These are phyloP conservation scores for Blastobotrys parvus DNA, from an alignment of 805 yeast species.

Conservation along the genomic window DNA sequence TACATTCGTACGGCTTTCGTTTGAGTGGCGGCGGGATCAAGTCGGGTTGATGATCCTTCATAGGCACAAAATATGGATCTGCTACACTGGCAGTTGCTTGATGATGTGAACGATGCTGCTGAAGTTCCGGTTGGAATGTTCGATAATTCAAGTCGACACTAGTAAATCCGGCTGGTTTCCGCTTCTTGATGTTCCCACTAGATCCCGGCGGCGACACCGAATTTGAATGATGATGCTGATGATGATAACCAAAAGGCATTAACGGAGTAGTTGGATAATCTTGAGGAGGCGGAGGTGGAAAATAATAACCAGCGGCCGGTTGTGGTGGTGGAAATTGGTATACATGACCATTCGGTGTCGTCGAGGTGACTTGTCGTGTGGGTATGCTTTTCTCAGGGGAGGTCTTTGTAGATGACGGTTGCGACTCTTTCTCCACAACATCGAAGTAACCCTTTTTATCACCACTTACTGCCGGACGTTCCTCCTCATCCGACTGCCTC, in stretches of 20 bases:
- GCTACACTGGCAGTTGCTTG: not conserved
- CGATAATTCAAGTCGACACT: slow-evolving; percentile 2
- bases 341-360: not conserved
- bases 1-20: slow-evolving; percentile 17
- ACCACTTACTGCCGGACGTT: too few relatives aligned
- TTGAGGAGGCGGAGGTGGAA: not conserved
- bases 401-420: too few relatives aligned
- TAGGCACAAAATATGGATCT: not conserved
- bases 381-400: not conserved
- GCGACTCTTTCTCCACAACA: too few relatives aligned
- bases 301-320: not conserved
- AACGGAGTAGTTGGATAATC: not conserved
- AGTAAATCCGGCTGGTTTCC: not conserved
- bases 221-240: not conserved
- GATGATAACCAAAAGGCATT: not conserved
- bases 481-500: slow-evolving; percentile 4
- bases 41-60: not conserved
- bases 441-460: too few relatives aligned
- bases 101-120: not conserved
- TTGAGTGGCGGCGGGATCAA: slow-evolving; percentile 4
- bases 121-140: slow-evolving; percentile 1
- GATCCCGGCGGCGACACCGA: not conserved
- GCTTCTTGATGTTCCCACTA: not conserved
- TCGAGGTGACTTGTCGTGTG: not conserved
- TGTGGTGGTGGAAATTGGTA: not conserved